These are phyloP conservation scores for Apiospora sp. DNA, from an alignment of 2,329 filamentous ascomycete species.

Conservation along the genomic window DNA sequence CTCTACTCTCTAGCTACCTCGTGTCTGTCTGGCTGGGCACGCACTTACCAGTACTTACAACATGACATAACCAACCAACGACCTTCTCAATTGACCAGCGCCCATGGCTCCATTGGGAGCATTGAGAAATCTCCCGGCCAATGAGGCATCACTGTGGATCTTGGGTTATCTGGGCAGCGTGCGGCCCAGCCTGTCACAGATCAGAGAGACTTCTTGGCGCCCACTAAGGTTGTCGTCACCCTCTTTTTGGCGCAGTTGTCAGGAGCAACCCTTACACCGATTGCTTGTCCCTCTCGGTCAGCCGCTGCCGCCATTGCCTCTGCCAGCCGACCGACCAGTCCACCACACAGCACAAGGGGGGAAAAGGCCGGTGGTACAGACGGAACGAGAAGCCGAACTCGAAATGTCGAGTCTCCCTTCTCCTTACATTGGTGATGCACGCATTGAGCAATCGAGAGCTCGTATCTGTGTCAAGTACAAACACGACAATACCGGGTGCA, in stretches of 20 bases:
- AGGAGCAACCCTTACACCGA: slow-evolving; percentile 13
- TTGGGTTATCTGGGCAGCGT: slow-evolving; percentile 11
- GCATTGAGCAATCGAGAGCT: neutral
- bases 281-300: neutral
- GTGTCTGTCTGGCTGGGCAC: too few species aligned
- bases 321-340: neutral
- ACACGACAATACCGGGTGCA: neutral
- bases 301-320: neutral
- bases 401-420: neutral
- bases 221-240: slow-evolving; percentile 17
- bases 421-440: neutral
- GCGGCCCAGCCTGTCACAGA: slow-evolving; percentile 6
- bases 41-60: neutral
- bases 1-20: neutral
- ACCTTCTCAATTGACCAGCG: neutral
- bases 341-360: neutral
- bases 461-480: neutral
- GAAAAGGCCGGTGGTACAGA: neutral
- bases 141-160: slow-evolving; percentile 5
- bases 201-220: neutral
- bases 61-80: slow-evolving; percentile 7
- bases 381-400: neutral
- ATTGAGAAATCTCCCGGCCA: slow-evolving; percentile 12
- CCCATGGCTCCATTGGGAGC: neutral
- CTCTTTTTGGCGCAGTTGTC: slow-evolving; percentile 17